Conservation (phyloP, 345 rosid genomes). For the Sisymbrium altissimum region DNA sequence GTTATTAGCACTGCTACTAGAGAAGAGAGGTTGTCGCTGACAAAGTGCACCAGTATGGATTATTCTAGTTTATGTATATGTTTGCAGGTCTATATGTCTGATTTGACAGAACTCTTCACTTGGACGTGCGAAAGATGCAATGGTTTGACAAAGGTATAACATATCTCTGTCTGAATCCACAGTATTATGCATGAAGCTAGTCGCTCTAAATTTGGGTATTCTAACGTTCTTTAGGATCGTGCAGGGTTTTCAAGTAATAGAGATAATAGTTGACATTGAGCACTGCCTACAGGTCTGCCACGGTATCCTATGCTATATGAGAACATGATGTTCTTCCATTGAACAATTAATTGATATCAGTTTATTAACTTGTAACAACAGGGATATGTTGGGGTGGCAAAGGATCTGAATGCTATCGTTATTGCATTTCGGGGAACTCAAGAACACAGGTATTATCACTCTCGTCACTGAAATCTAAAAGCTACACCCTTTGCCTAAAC, state of each 20-base stretch:
- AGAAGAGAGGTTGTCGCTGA: neutral
- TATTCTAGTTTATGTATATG: conserved; percentile 25
- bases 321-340: neutral
- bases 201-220: neutral
- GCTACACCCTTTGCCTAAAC: neutral
- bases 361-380: conserved; percentile 26
- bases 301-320: neutral
- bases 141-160: conserved; percentile 64
- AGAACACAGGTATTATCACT: conserved; percentile 31
- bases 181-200: neutral
- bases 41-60: neutral
- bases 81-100: conserved; percentile 78
- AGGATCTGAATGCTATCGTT: conserved; percentile 30
- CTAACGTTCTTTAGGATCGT: conserved; percentile 14
- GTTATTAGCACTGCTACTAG: neutral
- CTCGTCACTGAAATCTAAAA: neutral
- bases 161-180: conserved; percentile 1
- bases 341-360: neutral
- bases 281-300: conserved; percentile 72
- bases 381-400: conserved; percentile 49
- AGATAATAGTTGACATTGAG: conserved; percentile 73
- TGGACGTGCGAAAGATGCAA: conserved; percentile 90
- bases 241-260: conserved; percentile 88
- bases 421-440: conserved; percentile 38
- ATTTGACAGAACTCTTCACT: conserved; percentile 68